These are phyloP conservation scores for Cercospora sojina DNA, from an alignment of 2,329 filamentous ascomycete genomes.

Conservation along the genomic window DNA sequence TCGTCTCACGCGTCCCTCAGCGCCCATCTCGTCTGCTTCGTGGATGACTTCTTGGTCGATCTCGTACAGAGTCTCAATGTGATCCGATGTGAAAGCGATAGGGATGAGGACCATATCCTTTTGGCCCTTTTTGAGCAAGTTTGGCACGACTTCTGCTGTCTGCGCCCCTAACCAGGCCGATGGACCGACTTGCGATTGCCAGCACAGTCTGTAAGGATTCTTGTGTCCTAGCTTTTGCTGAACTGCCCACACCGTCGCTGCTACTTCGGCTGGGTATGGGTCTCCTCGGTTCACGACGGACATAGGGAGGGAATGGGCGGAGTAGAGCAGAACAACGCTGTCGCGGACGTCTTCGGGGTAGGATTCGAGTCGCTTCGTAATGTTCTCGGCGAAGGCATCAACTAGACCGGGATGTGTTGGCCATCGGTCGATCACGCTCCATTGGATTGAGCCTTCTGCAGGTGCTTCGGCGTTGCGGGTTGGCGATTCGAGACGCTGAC, in stretches of 20 bases:
- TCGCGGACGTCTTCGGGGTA: conserved; percentile 80
- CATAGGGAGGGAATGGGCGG: conserved; percentile 95
- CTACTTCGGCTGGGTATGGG: conserved; percentile 92
- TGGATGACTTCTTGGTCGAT: conserved; percentile 93
- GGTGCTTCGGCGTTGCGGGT: conserved; percentile 47
- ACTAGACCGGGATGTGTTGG: conserved; percentile 86
- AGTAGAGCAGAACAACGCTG: conserved; percentile 80
- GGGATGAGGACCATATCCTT: conserved; percentile 89
- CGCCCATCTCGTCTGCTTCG: conserved; percentile 73
- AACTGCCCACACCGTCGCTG: conserved; percentile 93
- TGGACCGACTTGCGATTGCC: conserved; percentile 97
- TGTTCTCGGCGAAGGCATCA: conserved; percentile 88
- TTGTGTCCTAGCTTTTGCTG: conserved; percentile 85
- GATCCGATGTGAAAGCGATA: conserved; percentile 97
- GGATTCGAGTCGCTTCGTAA: conserved; percentile 77
- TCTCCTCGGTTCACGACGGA: conserved; percentile 94
- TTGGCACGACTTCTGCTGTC: conserved; percentile 81
- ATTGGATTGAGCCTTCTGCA: conserved; percentile 71
- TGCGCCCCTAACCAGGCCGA: conserved; percentile 94
- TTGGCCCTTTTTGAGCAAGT: conserved; percentile 87
- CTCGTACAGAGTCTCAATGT: conserved; percentile 96
- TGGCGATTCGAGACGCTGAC: conserved; percentile 69
- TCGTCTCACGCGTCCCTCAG: conserved; percentile 67
- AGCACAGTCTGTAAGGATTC: conserved; percentile 90
- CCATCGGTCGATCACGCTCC: conserved; percentile 99